phyloP scores from a whole-genome alignment of 495 filamentous ascomycete genomes.

The Neurospora sp. region DNA sequence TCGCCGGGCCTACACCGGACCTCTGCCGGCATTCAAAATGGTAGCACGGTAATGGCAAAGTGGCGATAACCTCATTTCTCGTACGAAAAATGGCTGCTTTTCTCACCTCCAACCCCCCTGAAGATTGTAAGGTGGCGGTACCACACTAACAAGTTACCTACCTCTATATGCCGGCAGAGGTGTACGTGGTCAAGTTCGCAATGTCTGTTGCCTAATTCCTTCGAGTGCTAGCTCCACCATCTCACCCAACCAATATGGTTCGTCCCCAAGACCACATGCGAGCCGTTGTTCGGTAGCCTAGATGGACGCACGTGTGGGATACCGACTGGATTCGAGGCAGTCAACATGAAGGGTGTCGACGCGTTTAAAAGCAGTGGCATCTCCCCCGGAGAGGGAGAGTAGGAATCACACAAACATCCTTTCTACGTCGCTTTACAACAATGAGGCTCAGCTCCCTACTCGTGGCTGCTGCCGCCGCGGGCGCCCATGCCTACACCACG shows the following conservation, averaged over 20 bases:
- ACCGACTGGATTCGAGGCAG: neutral
- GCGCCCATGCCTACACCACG: neutral
- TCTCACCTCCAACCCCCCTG: too few species aligned
- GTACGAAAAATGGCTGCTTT: too few species aligned
- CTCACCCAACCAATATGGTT: neutral
- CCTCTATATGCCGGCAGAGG: too few species aligned
- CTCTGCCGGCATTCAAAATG: too few species aligned
- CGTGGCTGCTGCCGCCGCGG: neutral
- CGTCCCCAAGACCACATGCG: neutral
- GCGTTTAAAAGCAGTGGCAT: neutral
- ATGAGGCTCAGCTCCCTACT: neutral
- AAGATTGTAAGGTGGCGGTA: too few species aligned
- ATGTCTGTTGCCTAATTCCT: neutral
- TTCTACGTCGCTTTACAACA: neutral
- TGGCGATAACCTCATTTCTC: too few species aligned
- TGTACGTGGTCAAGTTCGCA: neutral
- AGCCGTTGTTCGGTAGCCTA: neutral
- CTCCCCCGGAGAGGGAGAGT: neutral
- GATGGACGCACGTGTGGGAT: neutral
- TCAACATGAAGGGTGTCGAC: neutral
- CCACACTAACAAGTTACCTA: too few species aligned
- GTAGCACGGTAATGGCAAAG: too few species aligned
- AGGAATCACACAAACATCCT: neutral
- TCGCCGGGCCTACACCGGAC: neutral
- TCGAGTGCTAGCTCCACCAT: neutral